Percentiles rank a stretch among this genome's conserved stretches.
Evolutionary conservation across 768 basidiomycete species (phyloP).

Genomic region (Atractiella rhizophila): DNA sequence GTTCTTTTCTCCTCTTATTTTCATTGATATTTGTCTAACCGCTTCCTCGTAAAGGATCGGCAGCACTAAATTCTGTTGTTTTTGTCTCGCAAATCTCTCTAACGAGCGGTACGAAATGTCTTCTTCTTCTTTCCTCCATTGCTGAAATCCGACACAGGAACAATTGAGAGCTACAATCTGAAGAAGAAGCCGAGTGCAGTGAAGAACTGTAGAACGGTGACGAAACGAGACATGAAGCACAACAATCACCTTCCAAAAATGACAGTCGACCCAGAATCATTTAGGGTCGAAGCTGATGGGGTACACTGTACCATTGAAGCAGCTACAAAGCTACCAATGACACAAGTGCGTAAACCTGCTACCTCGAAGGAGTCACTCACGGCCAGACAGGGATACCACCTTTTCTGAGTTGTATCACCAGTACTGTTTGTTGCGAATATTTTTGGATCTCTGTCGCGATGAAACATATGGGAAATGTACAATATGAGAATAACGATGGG

Average conservation of each 20-base stretch:
- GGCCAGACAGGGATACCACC: no score
- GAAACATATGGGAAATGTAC: no score
- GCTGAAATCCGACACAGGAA: slow-evolving; percentile 23
- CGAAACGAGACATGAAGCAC: slow-evolving; percentile 82
- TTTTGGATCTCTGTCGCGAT: no score
- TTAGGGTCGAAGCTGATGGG: slow-evolving; percentile 38
- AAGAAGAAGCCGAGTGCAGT: slow-evolving; percentile 52
- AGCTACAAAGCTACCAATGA: slow-evolving; percentile 22
- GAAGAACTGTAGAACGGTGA: slow-evolving; percentile 41
- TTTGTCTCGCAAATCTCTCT: slow-evolving; percentile 64
- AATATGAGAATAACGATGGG: no score
- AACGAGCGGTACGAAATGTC: slow-evolving; percentile 22
- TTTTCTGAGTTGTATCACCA: no score
- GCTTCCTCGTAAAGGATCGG: no score
- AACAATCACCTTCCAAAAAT: slow-evolving; percentile 60
- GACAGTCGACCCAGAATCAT: slow-evolving; percentile 74
- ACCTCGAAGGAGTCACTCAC: no score
- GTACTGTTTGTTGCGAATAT: no score
- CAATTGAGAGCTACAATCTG: slow-evolving; percentile 40
- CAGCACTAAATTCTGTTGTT: slow-evolving; percentile 54
- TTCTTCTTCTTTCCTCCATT: background rate
- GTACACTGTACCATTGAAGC: slow-evolving; percentile 25
- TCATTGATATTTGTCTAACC: no score
- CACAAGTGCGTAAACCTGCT: no score
- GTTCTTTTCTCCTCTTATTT: no score